phyloP scores from a whole-genome alignment of 495 filamentous ascomycete genomes.

The Beverwykella pulmonaria region DNA sequence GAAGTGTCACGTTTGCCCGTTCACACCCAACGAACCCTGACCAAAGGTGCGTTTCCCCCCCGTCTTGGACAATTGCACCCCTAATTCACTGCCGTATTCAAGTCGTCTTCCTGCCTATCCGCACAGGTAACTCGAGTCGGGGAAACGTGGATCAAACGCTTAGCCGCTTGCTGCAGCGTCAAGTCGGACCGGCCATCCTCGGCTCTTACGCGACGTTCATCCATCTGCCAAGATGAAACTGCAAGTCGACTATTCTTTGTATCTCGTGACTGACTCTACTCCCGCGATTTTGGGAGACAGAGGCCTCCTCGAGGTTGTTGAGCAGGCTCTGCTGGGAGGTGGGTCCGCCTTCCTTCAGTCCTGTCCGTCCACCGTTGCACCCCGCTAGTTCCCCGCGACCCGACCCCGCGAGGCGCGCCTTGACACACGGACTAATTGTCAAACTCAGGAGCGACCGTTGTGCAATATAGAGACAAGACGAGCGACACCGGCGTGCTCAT shows the following conservation, averaged over 20 bases:
- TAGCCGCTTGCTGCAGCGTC: no score
- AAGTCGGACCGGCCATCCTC: no score
- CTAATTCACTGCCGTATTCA: no score
- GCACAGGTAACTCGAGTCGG: no score
- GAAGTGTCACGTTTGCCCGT: no score
- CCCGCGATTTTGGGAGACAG: constrained; percentile 70
- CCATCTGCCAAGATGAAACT: constrained; percentile 39
- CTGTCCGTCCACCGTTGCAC: constrained; percentile 23
- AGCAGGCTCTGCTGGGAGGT: constrained; percentile 73
- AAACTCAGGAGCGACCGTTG: constrained; percentile 72
- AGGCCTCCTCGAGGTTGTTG: constrained; percentile 73
- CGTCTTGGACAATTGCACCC: no score
- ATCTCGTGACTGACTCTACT: constrained; percentile 92
- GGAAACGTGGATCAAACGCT: no score
- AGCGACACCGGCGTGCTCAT: constrained; percentile 75
- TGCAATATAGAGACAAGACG: constrained; percentile 89
- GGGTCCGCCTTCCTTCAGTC: constrained; percentile 33
- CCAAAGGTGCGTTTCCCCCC: no score
- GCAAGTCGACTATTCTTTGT: constrained; percentile 65
- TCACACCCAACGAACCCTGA: no score
- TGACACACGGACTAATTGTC: background rate
- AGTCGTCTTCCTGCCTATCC: no score
- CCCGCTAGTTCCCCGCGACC: background rate
- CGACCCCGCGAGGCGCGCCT: background rate
- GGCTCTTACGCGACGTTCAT: background rate